phyloP scores from a whole-genome alignment of 1,284 basidiomycete species.

The Ceratorhiza oryzae-sativae region DNA sequence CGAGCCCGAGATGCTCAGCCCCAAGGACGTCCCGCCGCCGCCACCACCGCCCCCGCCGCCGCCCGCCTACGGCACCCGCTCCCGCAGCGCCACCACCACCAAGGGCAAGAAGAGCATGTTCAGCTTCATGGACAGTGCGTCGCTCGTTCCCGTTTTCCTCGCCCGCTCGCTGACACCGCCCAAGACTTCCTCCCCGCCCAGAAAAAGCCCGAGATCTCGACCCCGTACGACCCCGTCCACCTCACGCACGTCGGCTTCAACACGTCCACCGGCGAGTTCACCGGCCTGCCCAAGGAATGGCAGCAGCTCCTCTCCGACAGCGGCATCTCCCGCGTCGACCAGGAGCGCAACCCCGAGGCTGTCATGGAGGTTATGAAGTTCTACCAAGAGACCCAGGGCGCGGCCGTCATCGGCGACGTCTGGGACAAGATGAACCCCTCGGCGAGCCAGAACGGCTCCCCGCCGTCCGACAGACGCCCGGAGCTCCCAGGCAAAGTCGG shows the following conservation, averaged over 20 bases:
- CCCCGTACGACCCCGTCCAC: constrained; percentile 98
- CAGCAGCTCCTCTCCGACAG: constrained; percentile 91
- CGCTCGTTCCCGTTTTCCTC: background rate
- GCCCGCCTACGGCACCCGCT: constrained; percentile 55
- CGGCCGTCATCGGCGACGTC: constrained; percentile 60
- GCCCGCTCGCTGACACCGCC: background rate
- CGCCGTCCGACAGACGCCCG: constrained; percentile 41
- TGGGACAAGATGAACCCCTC: constrained; percentile 78
- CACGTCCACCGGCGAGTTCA: constrained; percentile 97
- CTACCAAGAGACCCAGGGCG: constrained; percentile 75
- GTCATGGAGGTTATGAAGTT: constrained; percentile 99
- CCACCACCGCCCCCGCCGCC: constrained; percentile 3
- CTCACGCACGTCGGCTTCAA: constrained; percentile 99
- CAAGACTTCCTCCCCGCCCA: constrained; percentile 77
- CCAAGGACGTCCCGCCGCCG: constrained; percentile 24
- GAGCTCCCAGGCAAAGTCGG: constrained; percentile 47
- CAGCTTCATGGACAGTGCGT: constrained; percentile 63
- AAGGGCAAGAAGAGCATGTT: constrained; percentile 73
- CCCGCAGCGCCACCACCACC: constrained; percentile 67
- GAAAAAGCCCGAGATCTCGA: constrained; percentile 93
- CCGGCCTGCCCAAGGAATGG: constrained; percentile 98
- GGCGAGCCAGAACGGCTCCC: constrained; percentile 20
- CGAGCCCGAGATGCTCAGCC: constrained; percentile 33
- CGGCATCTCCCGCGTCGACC: constrained; percentile 93
- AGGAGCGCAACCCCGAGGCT: constrained; percentile 97